A percentile compares a stretch with the other conserved stretches of the same genome.
These are phyloP conservation scores for Ophiobolus disseminans DNA, from an alignment of 2,329 filamentous ascomycete genomes.

Conservation along the genomic window DNA sequence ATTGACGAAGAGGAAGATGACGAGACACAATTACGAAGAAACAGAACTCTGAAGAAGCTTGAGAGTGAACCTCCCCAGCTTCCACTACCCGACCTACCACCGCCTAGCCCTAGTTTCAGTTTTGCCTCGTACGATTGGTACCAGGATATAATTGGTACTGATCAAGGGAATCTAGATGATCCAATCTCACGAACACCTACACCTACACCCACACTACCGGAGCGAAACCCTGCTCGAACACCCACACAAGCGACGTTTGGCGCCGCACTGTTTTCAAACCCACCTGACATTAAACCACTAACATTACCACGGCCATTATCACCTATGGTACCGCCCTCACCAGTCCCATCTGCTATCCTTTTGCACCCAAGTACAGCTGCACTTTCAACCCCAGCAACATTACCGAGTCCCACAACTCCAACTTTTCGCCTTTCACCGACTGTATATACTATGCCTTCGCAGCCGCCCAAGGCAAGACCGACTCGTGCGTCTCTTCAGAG, in stretches of 20 bases:
- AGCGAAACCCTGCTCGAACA: constrained; percentile 16
- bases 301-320: constrained; percentile 21
- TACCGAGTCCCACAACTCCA: constrained; percentile 15
- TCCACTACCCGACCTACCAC: constrained; percentile 24
- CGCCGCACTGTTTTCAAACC: constrained; percentile 10
- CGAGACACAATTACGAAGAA: constrained; percentile 6
- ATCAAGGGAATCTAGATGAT: constrained; percentile 14
- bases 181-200: not conserved
- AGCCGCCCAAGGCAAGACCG: constrained; percentile 15
- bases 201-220: constrained; percentile 8
- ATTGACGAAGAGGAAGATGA: constrained; percentile 10
- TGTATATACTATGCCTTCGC: constrained; percentile 28
- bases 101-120: constrained; percentile 32
- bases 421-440: constrained; percentile 29
- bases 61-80: constrained; percentile 21
- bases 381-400: constrained; percentile 12
- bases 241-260: constrained; percentile 18
- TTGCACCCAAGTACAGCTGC: constrained; percentile 27
- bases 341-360: constrained; percentile 13
- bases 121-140: constrained; percentile 39
- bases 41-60: constrained; percentile 17
- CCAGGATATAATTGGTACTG: constrained; percentile 32
- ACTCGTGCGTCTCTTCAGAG: constrained; percentile 22
- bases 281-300: constrained; percentile 8
- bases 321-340: constrained; percentile 15